Base-by-base conservation (phyloP, 306 rosid genomes). In the Quercus bicolor region DNA sequence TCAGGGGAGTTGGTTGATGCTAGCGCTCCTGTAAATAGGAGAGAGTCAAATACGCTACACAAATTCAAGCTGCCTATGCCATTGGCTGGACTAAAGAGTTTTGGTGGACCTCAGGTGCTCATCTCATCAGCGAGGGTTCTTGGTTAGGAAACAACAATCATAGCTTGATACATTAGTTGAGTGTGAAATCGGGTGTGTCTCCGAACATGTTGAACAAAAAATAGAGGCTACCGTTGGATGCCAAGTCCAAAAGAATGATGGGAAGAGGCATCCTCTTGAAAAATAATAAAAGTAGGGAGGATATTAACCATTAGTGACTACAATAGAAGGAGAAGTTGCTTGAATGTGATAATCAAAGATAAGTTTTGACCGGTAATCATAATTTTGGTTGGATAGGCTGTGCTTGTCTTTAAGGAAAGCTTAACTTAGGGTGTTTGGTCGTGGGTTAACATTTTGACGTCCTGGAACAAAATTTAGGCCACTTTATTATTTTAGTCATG, bases 1-100 rank as follows among this genome's bases (percentile, higher is more conserved):
- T 33, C 99, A 19, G 99, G 99, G 69, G 91, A 93, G 89, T 84
- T 95, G 78, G 89, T 95, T 4, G 99, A 93, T 76, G 90, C 97
- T 1, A 80, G 75, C 10, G 98, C 99, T 45, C 97, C 98, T 0
- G 96, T 93, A 70, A 97, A 95, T 77, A 97, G n/a, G n/a, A 90
- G 24, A 95, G 89, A 6, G 91, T 85, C 97, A 53, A 82, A 93
- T 85, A 3, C 74, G 75, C 82, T 90, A 86, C 97, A 87, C 75
- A 78, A 87, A 86, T 95, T 95, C 37, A 97, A 95, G 85, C 87
- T 91, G 77, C 99, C 97, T 68, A 90, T 95, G 61, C 91, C 98
- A 24, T 78, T 93, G 86, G 48, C 94, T 11, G 2, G 53, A 21
- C 96, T 93, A 51, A 91, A 90, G 75, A 91, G 88, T 81, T 91